A percentile compares a stretch with the other conserved stretches of the same genome.
These are phyloP conservation scores for Metschnikowia amazonensis DNA, from an alignment of 805 yeast genomes.

Conservation along the genomic window DNA sequence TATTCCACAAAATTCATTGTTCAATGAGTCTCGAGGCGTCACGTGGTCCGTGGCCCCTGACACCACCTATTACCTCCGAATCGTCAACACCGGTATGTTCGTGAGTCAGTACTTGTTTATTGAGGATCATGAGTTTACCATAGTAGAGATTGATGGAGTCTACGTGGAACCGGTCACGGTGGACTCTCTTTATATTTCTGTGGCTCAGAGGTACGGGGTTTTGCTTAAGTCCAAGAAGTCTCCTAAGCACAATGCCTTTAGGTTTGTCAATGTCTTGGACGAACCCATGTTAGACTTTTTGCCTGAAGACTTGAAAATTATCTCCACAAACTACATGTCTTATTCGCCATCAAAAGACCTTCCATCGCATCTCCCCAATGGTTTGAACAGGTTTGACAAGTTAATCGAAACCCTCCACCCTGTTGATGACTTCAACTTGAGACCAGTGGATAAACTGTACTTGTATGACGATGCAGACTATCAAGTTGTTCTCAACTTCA, in stretches of 20 bases:
- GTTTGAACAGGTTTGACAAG: slow-evolving; percentile 31
- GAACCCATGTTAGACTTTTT: slow-evolving; percentile 63
- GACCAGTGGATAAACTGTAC: slow-evolving; percentile 53
- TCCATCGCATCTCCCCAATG: slow-evolving; percentile 25
- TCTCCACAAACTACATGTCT: slow-evolving; percentile 52
- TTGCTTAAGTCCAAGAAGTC: slow-evolving; percentile 60
- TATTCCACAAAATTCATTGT: slow-evolving; percentile 60
- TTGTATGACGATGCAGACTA: slow-evolving; percentile 59
- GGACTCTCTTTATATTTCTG: slow-evolving; percentile 58
- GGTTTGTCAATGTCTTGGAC: slow-evolving; percentile 61
- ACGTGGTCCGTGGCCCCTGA: slow-evolving; percentile 54
- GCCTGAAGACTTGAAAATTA: slow-evolving; percentile 55
- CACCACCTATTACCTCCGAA: slow-evolving; percentile 60
- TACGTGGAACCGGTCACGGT: slow-evolving; percentile 56
- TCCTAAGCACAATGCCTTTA: slow-evolving; percentile 28
- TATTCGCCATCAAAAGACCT: slow-evolving; percentile 34
- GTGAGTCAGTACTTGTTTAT: slow-evolving; percentile 54
- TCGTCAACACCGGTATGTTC: slow-evolving; percentile 66
- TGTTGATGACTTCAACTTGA: slow-evolving; percentile 74
- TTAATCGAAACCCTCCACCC: slow-evolving; percentile 27
- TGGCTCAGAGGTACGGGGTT: slow-evolving; percentile 79
- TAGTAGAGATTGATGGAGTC: slow-evolving; percentile 47
- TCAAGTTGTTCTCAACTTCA: slow-evolving; percentile 53
- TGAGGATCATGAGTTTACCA: slow-evolving; percentile 39
- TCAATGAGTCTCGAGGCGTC: slow-evolving; percentile 61